These are phyloP conservation scores for Hansfordia pulvinata DNA, from an alignment of 2,329 filamentous ascomycete genomes.

Conservation along the genomic window DNA sequence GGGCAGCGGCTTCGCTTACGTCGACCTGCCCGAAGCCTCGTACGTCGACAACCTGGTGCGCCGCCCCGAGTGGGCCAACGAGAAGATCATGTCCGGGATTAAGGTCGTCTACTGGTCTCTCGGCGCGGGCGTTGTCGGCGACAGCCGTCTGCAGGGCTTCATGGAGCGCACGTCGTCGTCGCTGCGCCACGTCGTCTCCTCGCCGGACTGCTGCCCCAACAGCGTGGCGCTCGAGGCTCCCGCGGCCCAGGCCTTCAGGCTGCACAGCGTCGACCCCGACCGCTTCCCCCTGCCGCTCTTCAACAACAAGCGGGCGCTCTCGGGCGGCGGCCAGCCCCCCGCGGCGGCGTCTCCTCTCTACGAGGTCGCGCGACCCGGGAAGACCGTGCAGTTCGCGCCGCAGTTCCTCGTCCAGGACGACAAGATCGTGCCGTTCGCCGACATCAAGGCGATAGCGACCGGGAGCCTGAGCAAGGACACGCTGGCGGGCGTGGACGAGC, in stretches of 20 bases:
- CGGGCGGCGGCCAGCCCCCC: slow-evolving; percentile 5
- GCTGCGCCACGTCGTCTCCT: slow-evolving; percentile 65
- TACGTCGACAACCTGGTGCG: slow-evolving; percentile 59
- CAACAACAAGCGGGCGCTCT: slow-evolving; percentile 33
- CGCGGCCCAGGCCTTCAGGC: slow-evolving; percentile 50
- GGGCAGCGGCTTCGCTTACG: slow-evolving; percentile 63
- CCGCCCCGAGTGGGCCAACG: slow-evolving; percentile 58
- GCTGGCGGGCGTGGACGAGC: slow-evolving; percentile 31
- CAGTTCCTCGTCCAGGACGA: slow-evolving; percentile 29
- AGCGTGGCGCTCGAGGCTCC: slow-evolving; percentile 56
- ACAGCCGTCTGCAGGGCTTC: slow-evolving; percentile 54
- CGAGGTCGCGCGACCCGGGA: slow-evolving; percentile 28
- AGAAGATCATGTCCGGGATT: slow-evolving; percentile 52
- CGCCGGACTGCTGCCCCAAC: slow-evolving; percentile 62
- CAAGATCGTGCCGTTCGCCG: slow-evolving; percentile 31
- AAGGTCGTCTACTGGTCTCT: slow-evolving; percentile 70
- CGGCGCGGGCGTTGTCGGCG: slow-evolving; percentile 49
- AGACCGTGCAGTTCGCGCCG: slow-evolving; percentile 32
- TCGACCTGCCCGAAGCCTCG: slow-evolving; percentile 60
- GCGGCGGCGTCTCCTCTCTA: slow-evolving; percentile 11
- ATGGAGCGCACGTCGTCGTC: slow-evolving; percentile 43
- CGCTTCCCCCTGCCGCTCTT: slow-evolving; percentile 60
- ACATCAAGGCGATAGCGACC: slow-evolving; percentile 26
- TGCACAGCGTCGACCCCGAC: slow-evolving; percentile 59
- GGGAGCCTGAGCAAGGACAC: slow-evolving; percentile 26